phyloP scores from a whole-genome alignment of 495 filamentous ascomycete genomes.

The Penicillium canariense region DNA sequence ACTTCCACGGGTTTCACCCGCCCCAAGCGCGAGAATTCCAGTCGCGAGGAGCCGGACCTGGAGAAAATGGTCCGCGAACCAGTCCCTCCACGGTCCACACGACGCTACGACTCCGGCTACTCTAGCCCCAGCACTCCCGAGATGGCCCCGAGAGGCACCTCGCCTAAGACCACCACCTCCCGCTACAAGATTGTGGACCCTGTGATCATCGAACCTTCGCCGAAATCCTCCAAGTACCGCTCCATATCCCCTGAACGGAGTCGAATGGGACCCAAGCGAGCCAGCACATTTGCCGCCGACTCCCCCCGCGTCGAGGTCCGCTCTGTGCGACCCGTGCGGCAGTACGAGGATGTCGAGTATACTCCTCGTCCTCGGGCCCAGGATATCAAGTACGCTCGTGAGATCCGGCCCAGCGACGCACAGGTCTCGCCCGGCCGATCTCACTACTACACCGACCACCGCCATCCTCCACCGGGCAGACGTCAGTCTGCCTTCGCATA shows the following conservation, averaged over 20 bases:
- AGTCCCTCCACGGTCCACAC: constrained; percentile 33
- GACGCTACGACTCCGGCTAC: constrained; percentile 46
- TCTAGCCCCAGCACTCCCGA: constrained; percentile 46
- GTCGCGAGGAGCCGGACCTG: constrained; percentile 23
- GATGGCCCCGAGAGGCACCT: constrained; percentile 23
- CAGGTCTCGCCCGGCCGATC: constrained; percentile 12
- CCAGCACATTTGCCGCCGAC: constrained; percentile 16
- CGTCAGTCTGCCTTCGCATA: constrained; percentile 29
- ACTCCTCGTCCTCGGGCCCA: neutral
- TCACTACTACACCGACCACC: constrained; percentile 20
- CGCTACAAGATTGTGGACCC: constrained; percentile 38
- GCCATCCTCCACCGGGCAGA: constrained; percentile 20
- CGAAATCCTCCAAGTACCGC: constrained; percentile 22
- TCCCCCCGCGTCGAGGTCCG: constrained; percentile 19
- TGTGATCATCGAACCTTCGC: constrained; percentile 36
- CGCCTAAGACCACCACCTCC: constrained; percentile 31
- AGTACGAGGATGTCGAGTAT: constrained; percentile 22
- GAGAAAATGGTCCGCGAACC: constrained; percentile 24
- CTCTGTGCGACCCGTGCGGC: constrained; percentile 17
- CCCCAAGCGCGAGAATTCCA: constrained; percentile 26
- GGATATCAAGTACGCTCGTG: constrained; percentile 17
- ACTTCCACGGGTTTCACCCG: constrained; percentile 28
- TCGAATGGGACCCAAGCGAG: constrained; percentile 16
- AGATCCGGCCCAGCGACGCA: constrained; percentile 17
- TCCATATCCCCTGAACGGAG: constrained; percentile 21